Percentiles rank a stretch among this genome's conserved stretches.
Conservation (phyloP, 768 basidiomycete species). For the Xerocomellus chrysenteron region DNA sequence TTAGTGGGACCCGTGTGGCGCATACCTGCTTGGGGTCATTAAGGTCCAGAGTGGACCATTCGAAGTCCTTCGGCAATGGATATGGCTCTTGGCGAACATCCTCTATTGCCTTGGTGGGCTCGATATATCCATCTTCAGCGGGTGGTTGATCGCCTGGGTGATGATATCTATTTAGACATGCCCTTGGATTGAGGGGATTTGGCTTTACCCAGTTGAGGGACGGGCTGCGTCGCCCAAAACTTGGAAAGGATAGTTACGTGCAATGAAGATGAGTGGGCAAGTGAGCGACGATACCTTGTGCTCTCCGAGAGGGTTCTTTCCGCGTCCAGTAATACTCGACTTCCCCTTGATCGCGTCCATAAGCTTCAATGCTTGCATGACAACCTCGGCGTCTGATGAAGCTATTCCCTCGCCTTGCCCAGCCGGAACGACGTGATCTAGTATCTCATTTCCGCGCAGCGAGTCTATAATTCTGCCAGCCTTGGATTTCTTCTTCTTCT, state of each 20-base stretch:
- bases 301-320: constrained; percentile 79
- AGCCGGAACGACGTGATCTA: constrained; percentile 64
- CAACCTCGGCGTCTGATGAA: constrained; percentile 60
- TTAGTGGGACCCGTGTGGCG: not conserved
- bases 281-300: constrained; percentile 65
- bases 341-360: constrained; percentile 87
- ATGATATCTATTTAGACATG: not conserved
- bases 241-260: constrained; percentile 29
- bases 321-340: constrained; percentile 68
- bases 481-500: constrained; percentile 90
- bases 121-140: constrained; percentile 83
- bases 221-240: constrained; percentile 99
- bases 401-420: constrained; percentile 46
- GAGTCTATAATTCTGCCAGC: constrained; percentile 51
- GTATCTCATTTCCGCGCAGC: constrained; percentile 51
- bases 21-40: constrained; percentile 68
- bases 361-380: constrained; percentile 70
- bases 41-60: constrained; percentile 85
- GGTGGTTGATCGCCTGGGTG: constrained; percentile 59
- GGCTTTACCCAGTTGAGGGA: constrained; percentile 74
- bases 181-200: not conserved
- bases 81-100: constrained; percentile 89
- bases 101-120: constrained; percentile 69
- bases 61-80: constrained; percentile 87
- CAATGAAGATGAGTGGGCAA: constrained; percentile 2